These are phyloP conservation scores for Glarea lozoyensis DNA, from an alignment of 495 filamentous ascomycete species.

Conservation along the genomic window DNA sequence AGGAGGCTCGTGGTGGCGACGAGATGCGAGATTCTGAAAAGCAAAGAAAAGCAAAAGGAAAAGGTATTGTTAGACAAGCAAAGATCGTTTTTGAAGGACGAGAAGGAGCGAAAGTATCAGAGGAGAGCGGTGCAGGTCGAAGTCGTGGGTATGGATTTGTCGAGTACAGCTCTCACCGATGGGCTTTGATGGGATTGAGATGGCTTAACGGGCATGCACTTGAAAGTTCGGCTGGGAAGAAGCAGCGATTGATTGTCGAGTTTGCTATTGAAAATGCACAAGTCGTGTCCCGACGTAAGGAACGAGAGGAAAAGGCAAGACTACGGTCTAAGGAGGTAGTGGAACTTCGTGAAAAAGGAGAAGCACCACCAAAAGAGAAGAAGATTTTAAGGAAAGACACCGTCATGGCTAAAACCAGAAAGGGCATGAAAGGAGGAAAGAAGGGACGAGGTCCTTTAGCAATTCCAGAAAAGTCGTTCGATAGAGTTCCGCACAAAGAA, in stretches of 20 bases:
- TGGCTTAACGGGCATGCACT: slow-evolving; percentile 85
- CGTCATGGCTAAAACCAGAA: slow-evolving; percentile 22
- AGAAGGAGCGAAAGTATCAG: slow-evolving; percentile 70
- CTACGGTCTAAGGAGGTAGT: slow-evolving; percentile 24
- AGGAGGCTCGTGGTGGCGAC: slow-evolving; percentile 64
- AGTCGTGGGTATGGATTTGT: slow-evolving; percentile 95
- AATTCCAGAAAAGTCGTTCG: slow-evolving; percentile 18
- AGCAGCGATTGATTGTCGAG: slow-evolving; percentile 73
- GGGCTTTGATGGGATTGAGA: slow-evolving; percentile 88
- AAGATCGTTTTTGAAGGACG: slow-evolving; percentile 87
- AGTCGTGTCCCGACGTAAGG: slow-evolving; percentile 70
- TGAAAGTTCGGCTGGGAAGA: slow-evolving; percentile 37
- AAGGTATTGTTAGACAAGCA: slow-evolving; percentile 88
- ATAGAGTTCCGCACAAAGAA: slow-evolving; percentile 18
- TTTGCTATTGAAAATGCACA: slow-evolving; percentile 98
- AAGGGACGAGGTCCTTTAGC: slow-evolving; percentile 32
- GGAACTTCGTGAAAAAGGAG: slow-evolving; percentile 20
- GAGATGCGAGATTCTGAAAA: slow-evolving; percentile 73
- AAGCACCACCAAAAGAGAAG: slow-evolving; percentile 36
- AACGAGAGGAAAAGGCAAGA: slow-evolving; percentile 56
- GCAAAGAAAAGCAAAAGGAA: slow-evolving; percentile 68
- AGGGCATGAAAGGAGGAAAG: slow-evolving; percentile 23
- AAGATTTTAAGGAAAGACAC: slow-evolving; percentile 16
- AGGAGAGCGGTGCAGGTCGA: slow-evolving; percentile 61
- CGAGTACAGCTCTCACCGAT: slow-evolving; percentile 89